Evolutionary conservation across 805 yeast species (phyloP).

Genomic region (Saccharomycopsis sp.): DNA sequence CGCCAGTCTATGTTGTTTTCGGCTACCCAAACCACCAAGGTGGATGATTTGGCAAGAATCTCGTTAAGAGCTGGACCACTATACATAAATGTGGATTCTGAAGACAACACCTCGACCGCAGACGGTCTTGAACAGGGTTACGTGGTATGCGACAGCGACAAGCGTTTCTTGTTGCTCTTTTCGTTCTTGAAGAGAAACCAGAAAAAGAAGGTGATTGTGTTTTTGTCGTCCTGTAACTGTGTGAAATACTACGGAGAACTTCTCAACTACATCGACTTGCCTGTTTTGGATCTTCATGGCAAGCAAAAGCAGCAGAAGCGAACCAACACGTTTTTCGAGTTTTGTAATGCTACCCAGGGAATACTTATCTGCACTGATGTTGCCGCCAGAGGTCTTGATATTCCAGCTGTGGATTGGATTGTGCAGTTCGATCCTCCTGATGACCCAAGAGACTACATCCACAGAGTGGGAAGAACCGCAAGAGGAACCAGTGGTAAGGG

Average conservation of each 20-base stretch:
- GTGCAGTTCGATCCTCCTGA: slow-evolving; percentile 99
- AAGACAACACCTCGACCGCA: slow-evolving; percentile 80
- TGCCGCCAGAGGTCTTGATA: slow-evolving; percentile 98
- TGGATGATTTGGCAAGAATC: slow-evolving; percentile 95
- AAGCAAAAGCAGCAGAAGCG: slow-evolving; percentile 98
- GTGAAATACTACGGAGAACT: slow-evolving; percentile 95
- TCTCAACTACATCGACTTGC: slow-evolving; percentile 91
- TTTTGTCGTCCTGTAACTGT: slow-evolving; percentile 92
- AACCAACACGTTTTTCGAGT: slow-evolving; percentile 96
- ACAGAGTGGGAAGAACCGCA: slow-evolving; percentile 98
- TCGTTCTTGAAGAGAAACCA: slow-evolving; percentile 90
- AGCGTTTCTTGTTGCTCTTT: slow-evolving; percentile 81
- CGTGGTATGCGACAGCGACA: slow-evolving; percentile 95
- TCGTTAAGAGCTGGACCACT: slow-evolving; percentile 90
- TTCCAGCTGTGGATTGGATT: slow-evolving; percentile 98
- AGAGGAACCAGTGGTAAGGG: slow-evolving; percentile 90
- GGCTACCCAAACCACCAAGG: slow-evolving; percentile 99
- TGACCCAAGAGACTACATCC: slow-evolving; percentile 98
- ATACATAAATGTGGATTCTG: slow-evolving; percentile 88
- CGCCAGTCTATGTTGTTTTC: slow-evolving; percentile 97
- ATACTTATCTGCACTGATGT: slow-evolving; percentile 94
- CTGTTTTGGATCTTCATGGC: slow-evolving; percentile 94
- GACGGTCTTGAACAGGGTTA: slow-evolving; percentile 98
- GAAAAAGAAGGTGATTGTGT: slow-evolving; percentile 89
- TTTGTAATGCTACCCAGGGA: slow-evolving; percentile 94